Evolutionary conservation across 2,329 filamentous ascomycete species (phyloP).

Genomic region (Aquanectria penicillioides): DNA sequence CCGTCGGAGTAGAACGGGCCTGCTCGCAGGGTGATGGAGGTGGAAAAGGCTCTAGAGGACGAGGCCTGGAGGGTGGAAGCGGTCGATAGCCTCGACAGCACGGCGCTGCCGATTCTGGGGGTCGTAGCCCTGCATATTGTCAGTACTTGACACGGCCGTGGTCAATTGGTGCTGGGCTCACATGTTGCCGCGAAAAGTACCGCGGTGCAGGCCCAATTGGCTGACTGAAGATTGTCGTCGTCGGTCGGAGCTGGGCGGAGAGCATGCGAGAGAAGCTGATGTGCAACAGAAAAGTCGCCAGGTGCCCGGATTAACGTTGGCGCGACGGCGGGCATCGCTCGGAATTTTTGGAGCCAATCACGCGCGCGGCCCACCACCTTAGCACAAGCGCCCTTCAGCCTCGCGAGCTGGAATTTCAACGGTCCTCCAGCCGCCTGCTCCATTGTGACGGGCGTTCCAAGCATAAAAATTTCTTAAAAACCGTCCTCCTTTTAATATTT

Average conservation of each 20-base stretch:
- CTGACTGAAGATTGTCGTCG: slow-evolving; percentile 25
- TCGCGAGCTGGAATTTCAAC: slow-evolving; percentile 35
- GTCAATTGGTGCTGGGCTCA: slow-evolving; percentile 6
- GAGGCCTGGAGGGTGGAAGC: slow-evolving; percentile 29
- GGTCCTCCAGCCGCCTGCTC: slow-evolving; percentile 21
- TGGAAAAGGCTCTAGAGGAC: slow-evolving; percentile 45
- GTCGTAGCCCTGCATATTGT: slow-evolving; percentile 40
- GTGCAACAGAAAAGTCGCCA: slow-evolving; percentile 40
- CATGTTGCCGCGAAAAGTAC: slow-evolving; percentile 32
- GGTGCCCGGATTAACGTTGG: slow-evolving; percentile 44
- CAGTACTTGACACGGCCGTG: not conserved
- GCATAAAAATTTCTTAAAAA: too few relatives aligned
- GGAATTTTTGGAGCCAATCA: slow-evolving; percentile 28
- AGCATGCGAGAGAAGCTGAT: slow-evolving; percentile 7
- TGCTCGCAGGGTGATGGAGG: slow-evolving; percentile 42
- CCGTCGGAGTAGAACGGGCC: slow-evolving; percentile 11
- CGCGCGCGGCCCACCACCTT: slow-evolving; percentile 30
- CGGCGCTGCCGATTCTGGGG: slow-evolving; percentile 41
- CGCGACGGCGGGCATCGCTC: slow-evolving; percentile 33
- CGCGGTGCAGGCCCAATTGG: slow-evolving; percentile 32
- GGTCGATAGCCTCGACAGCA: slow-evolving; percentile 44
- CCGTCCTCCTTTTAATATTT: not conserved
- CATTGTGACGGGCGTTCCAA: too few relatives aligned
- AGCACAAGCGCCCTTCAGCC: slow-evolving; percentile 37
- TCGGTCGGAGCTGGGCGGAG: slow-evolving; percentile 23